A percentile compares a stretch with the other conserved stretches of the same genome.
These are phyloP conservation scores for Chlamydomonas applanata DNA, from an alignment of 139 green algal species.

Conservation along the genomic window DNA sequence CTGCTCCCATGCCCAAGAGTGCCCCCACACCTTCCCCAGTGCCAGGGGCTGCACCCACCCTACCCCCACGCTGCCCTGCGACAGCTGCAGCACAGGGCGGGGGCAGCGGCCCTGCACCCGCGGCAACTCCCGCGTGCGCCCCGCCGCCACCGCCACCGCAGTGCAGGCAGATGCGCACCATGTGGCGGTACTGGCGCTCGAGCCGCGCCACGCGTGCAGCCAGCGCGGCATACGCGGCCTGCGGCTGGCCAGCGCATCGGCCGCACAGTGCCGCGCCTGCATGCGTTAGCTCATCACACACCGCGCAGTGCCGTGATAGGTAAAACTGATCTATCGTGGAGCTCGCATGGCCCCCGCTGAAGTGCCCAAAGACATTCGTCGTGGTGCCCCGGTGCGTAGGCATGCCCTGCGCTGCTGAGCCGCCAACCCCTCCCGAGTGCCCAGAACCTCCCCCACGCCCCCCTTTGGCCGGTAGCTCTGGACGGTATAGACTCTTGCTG, in stretches of 20 bases:
- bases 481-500: too few relatives aligned
- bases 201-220: constrained; percentile 47
- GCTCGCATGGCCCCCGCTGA: neutral
- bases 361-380: neutral
- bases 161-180: constrained; percentile 74
- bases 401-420: too few relatives aligned
- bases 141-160: constrained; percentile 71
- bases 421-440: too few relatives aligned
- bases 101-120: neutral
- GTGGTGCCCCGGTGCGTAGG: too few relatives aligned
- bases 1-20: neutral
- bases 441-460: too few relatives aligned
- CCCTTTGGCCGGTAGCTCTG: too few relatives aligned
- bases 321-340: constrained; percentile 91
- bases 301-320: constrained; percentile 86
- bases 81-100: too few relatives aligned
- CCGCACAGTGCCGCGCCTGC: constrained; percentile 9
- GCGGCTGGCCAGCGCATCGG: neutral
- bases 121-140: neutral
- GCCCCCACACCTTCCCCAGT: neutral
- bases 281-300: constrained; percentile 84
- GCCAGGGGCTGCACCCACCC: neutral
- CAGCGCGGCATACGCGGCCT: constrained; percentile 6
- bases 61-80: too few relatives aligned
- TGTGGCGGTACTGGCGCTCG: constrained; percentile 57